A percentile compares a stretch with the other conserved stretches of the same genome.
Conservation (phyloP, 768 basidiomycete genomes). For the Leccinum longicurvipes region DNA sequence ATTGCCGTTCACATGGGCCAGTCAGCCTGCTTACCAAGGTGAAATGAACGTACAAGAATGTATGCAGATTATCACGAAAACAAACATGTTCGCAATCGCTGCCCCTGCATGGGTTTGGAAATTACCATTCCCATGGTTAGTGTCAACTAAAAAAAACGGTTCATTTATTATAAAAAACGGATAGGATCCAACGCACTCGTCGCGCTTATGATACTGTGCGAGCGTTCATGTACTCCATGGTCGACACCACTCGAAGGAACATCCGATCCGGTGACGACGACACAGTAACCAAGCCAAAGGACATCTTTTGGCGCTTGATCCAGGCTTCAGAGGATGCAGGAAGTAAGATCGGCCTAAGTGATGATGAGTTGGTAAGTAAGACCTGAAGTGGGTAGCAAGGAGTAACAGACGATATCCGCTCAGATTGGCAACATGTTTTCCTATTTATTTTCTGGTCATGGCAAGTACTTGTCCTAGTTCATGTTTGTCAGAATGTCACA, state of each 20-base stretch:
- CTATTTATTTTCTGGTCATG: slow-evolving; percentile 58
- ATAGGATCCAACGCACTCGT: slow-evolving; percentile 20
- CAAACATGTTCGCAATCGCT: slow-evolving; percentile 11
- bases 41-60: slow-evolving; percentile 23
- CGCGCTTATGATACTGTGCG: slow-evolving; percentile 22
- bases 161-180: no score
- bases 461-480: slow-evolving; percentile 24
- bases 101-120: slow-evolving; percentile 24
- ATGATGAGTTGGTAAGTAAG: slow-evolving; percentile 19
- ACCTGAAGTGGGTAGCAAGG: not conserved
- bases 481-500: not conserved
- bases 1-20: slow-evolving; percentile 20
- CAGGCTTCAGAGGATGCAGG: slow-evolving; percentile 20
- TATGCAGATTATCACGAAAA: slow-evolving; percentile 13
- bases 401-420: not conserved
- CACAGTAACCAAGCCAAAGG: slow-evolving; percentile 5
- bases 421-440: slow-evolving; percentile 55
- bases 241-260: slow-evolving; percentile 7
- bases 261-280: slow-evolving; percentile 9
- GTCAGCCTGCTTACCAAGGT: slow-evolving; percentile 11
- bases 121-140: slow-evolving; percentile 19
- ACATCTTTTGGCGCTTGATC: slow-evolving; percentile 21
- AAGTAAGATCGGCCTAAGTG: slow-evolving; percentile 10
- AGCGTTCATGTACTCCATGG: slow-evolving; percentile 16
- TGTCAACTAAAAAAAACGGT: no score